These are phyloP conservation scores for Trichophyton schoenleinii DNA, from an alignment of 2,329 filamentous ascomycete species.

Conservation along the genomic window DNA sequence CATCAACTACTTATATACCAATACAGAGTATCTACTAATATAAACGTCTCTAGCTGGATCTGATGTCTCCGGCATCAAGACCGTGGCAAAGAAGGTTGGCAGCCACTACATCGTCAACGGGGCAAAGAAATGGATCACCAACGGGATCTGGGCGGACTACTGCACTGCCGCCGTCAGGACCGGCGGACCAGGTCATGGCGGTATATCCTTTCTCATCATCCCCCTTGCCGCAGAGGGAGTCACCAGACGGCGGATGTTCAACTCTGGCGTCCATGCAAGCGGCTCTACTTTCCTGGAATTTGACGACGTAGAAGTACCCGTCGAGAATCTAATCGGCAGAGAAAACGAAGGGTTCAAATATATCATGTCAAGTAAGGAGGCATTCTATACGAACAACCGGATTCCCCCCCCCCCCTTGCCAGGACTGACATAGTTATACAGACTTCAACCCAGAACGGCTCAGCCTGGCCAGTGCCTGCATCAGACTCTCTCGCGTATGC, in stretches of 20 bases:
- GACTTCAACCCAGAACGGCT: constrained; percentile 68
- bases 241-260: constrained; percentile 43
- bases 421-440: background rate
- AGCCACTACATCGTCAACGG: constrained; percentile 51
- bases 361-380: constrained; percentile 49
- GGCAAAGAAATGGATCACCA: constrained; percentile 58
- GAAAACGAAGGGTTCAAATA: constrained; percentile 61
- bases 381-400: too few species aligned
- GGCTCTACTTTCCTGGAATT: constrained; percentile 55
- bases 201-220: constrained; percentile 48
- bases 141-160: constrained; percentile 48
- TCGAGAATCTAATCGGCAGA: constrained; percentile 54
- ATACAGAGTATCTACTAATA: background rate
- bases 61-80: constrained; percentile 52
- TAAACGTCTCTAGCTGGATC: constrained; percentile 37
- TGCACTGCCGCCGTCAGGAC: constrained; percentile 52
- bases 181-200: constrained; percentile 40
- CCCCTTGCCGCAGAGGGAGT: constrained; percentile 41
- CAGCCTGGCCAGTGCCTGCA: constrained; percentile 50
- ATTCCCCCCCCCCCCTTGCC: too few species aligned
- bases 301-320: constrained; percentile 58
- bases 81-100: constrained; percentile 43
- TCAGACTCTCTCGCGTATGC: constrained; percentile 50
- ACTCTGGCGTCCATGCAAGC: constrained; percentile 55
- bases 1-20: constrained; percentile 15